phyloP scores from a whole-genome alignment of 768 basidiomycete species.

The Xanthoconium stramineum region DNA sequence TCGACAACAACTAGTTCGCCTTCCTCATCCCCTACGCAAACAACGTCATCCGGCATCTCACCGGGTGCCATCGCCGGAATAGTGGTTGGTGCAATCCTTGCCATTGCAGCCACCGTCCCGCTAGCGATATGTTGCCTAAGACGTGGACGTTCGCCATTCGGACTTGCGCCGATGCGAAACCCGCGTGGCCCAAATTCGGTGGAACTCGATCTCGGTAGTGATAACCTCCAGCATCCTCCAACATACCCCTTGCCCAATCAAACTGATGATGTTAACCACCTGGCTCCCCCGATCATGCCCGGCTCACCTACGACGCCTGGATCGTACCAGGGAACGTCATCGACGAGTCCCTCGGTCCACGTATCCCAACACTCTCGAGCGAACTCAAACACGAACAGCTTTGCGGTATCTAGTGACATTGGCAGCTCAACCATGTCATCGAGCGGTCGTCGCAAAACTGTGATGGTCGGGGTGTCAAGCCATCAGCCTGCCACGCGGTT shows the following conservation, averaged over 20 bases:
- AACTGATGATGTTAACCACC: slow-evolving; percentile 15
- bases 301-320: not conserved
- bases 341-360: slow-evolving; percentile 4
- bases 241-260: slow-evolving; percentile 34
- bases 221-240: slow-evolving; percentile 33
- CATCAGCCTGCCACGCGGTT: slow-evolving; percentile 49
- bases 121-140: slow-evolving; percentile 51
- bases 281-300: slow-evolving; percentile 12
- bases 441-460: slow-evolving; percentile 50
- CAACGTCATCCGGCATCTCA: slow-evolving; percentile 29
- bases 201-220: slow-evolving; percentile 33
- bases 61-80: slow-evolving; percentile 46
- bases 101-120: slow-evolving; percentile 49
- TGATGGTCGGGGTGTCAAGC: slow-evolving; percentile 43
- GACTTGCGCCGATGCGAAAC: slow-evolving; percentile 22
- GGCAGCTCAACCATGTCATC: slow-evolving; percentile 32
- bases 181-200: slow-evolving; percentile 36
- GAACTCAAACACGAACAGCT: slow-evolving; percentile 21
- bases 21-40: slow-evolving; percentile 19
- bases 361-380: slow-evolving; percentile 16
- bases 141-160: slow-evolving; percentile 29
- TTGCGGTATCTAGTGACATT: slow-evolving; percentile 18
- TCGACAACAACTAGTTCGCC: slow-evolving; percentile 16
- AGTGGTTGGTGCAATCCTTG: slow-evolving; percentile 51
- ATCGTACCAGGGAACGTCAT: slow-evolving; percentile 6